Conservation (phyloP, 768 basidiomycete genomes). For the Royoungia palumana region DNA sequence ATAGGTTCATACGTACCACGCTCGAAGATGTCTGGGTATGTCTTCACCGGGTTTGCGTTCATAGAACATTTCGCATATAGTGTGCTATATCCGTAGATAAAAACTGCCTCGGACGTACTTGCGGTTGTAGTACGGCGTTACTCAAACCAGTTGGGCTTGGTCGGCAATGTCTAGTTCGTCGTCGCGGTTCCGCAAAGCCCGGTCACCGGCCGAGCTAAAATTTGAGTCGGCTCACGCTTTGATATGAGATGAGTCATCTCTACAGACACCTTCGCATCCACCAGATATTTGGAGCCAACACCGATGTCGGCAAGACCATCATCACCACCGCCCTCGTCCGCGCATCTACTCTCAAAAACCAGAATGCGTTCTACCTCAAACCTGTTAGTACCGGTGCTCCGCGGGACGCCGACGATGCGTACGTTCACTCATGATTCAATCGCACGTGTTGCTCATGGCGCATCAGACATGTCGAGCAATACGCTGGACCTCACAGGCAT, state of each 20-base stretch:
- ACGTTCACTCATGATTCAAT: slow-evolving; percentile 19
- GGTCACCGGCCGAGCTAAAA: neutral
- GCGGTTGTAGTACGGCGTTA: slow-evolving; percentile 22
- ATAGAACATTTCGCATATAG: slow-evolving; percentile 4
- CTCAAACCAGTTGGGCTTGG: slow-evolving; percentile 2
- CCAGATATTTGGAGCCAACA: slow-evolving; percentile 94
- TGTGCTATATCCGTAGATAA: slow-evolving; percentile 5
- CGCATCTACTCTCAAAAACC: slow-evolving; percentile 59
- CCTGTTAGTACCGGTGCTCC: slow-evolving; percentile 87
- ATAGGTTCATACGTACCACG: slow-evolving; percentile 16
- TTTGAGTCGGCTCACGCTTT: neutral
- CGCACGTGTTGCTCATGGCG: neutral
- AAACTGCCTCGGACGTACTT: neutral
- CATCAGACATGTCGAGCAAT: slow-evolving; percentile 62
- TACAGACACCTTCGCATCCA: slow-evolving; percentile 84
- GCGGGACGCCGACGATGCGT: slow-evolving; percentile 85
- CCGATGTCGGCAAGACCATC: slow-evolving; percentile 93
- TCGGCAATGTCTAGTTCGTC: neutral
- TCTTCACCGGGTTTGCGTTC: slow-evolving; percentile 16
- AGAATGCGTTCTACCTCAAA: slow-evolving; percentile 70
- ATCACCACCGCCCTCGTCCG: slow-evolving; percentile 81
- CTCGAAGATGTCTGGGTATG: slow-evolving; percentile 26
- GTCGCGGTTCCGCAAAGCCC: too few species aligned
- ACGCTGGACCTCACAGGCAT: slow-evolving; percentile 39
- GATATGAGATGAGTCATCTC: slow-evolving; percentile 65